Conservation (phyloP, 2,329 filamentous ascomycete genomes). For the Neofusicoccum parvum region DNA sequence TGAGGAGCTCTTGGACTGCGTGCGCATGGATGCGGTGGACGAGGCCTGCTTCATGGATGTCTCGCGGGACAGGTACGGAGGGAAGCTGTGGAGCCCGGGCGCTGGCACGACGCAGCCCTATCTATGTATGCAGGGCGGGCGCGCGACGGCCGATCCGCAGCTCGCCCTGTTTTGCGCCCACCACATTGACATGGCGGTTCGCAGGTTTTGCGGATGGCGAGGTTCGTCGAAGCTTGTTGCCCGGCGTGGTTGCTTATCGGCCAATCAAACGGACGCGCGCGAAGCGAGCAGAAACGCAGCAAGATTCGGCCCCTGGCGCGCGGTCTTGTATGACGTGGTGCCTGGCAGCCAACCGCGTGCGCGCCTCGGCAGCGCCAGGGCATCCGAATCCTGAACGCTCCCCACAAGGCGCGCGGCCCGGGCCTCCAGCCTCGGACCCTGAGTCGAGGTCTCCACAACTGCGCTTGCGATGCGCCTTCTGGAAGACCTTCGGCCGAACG, state of each 20-base stretch:
- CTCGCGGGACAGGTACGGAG: neutral
- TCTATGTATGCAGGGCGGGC: neutral
- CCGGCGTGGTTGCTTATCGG: neutral
- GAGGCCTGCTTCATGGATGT: too few relatives aligned
- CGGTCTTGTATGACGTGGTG: neutral
- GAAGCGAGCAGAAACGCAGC: slow-evolving; percentile 13
- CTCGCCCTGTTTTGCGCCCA: neutral
- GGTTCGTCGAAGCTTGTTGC: slow-evolving; percentile 2
- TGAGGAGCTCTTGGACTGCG: too few relatives aligned
- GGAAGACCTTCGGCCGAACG: too few relatives aligned
- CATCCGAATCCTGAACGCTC: neutral
- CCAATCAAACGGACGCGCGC: neutral
- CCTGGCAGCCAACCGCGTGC: neutral
- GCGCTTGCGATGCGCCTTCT: too few relatives aligned
- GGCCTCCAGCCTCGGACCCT: neutral
- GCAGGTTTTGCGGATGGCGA: neutral
- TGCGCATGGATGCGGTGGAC: too few relatives aligned
- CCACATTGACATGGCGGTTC: neutral
- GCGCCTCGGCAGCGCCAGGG: neutral
- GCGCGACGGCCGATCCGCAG: neutral
- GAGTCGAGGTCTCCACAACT: too few relatives aligned
- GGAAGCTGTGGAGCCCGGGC: neutral
- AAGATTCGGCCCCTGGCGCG: slow-evolving; percentile 1
- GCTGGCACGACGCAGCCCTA: slow-evolving; percentile 1
- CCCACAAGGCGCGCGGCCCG: neutral